phyloP scores from a whole-genome alignment of 2,329 filamentous ascomycete genomes.

The Aspergillus fumigatus region DNA sequence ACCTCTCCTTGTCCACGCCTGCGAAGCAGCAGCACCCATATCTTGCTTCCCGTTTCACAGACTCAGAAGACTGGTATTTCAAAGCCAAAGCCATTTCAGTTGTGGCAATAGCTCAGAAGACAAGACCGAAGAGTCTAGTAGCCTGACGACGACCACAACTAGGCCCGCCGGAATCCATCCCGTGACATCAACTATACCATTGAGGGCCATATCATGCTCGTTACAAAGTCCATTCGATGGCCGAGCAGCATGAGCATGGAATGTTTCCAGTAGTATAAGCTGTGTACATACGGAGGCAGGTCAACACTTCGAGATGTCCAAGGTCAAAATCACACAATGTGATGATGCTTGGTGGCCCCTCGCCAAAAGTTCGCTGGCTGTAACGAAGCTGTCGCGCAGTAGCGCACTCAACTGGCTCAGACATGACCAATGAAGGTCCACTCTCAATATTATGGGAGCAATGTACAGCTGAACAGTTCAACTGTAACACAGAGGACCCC shows the following conservation, averaged over 20 bases:
- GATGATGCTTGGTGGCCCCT: neutral
- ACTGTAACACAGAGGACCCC: conserved; percentile 10
- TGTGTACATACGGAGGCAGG: neutral
- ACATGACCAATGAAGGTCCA: neutral
- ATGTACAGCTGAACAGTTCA: neutral
- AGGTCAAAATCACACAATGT: neutral
- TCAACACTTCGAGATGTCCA: neutral
- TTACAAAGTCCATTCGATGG: neutral
- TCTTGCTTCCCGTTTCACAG: neutral
- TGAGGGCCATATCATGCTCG: neutral
- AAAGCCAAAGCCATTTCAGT: neutral
- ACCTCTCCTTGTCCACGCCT: neutral
- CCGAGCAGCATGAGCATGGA: neutral
- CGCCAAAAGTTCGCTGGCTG: neutral
- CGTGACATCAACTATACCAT: neutral
- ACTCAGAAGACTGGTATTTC: neutral
- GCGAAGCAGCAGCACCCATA: neutral
- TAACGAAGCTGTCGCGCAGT: neutral
- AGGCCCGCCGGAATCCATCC: neutral
- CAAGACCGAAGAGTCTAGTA: neutral
- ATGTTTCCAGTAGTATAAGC: neutral
- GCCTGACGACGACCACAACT: neutral
- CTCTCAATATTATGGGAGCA: neutral
- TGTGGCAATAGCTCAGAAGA: neutral
- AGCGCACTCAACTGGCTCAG: neutral